A percentile compares a stretch with the other conserved stretches of the same genome.
Conservation (phyloP, 305 asterid genomes). For the Plantago rigida region DNA sequence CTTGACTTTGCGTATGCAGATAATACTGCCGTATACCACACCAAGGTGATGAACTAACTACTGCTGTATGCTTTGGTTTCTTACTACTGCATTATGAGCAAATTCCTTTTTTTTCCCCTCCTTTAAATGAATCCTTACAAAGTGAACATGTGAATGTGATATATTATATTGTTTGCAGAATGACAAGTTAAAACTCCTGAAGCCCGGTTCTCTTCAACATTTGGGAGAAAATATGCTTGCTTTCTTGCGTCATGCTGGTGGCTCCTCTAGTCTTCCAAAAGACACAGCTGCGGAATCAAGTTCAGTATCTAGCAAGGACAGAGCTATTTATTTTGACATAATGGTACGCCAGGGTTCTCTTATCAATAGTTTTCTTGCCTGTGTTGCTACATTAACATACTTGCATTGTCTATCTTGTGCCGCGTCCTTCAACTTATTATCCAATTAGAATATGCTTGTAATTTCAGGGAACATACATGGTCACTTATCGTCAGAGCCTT, state of each 20-base stretch:
- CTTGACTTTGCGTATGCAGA: constrained; percentile 89
- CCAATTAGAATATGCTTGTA: constrained; percentile 19
- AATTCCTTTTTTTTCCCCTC: constrained; percentile 9
- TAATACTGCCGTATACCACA: constrained; percentile 85
- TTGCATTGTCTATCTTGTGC: not conserved
- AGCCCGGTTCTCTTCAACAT: constrained; percentile 95
- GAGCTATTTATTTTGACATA: constrained; percentile 78
- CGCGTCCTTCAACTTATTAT: constrained; percentile 7
- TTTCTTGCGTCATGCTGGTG: constrained; percentile 74
- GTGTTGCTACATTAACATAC: constrained; percentile 13
- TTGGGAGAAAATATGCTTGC: constrained; percentile 96
- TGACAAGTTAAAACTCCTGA: constrained; percentile 70
- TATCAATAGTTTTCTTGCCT: not conserved
- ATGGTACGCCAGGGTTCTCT: constrained; percentile 45
- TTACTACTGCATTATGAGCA: not conserved
- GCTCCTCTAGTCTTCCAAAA: constrained; percentile 60
- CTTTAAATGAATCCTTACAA: no score
- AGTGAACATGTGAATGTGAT: not conserved
- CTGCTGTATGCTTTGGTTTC: constrained; percentile 6
- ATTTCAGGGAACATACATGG: constrained; percentile 74
- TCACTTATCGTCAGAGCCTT: constrained; percentile 57
- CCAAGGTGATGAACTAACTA: constrained; percentile 48
- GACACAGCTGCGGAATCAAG: constrained; percentile 37
- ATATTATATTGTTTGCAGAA: constrained; percentile 46
- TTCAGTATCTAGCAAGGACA: constrained; percentile 37